phyloP scores from a whole-genome alignment of 305 asterid genomes.

The Plantago lanceolata region DNA sequence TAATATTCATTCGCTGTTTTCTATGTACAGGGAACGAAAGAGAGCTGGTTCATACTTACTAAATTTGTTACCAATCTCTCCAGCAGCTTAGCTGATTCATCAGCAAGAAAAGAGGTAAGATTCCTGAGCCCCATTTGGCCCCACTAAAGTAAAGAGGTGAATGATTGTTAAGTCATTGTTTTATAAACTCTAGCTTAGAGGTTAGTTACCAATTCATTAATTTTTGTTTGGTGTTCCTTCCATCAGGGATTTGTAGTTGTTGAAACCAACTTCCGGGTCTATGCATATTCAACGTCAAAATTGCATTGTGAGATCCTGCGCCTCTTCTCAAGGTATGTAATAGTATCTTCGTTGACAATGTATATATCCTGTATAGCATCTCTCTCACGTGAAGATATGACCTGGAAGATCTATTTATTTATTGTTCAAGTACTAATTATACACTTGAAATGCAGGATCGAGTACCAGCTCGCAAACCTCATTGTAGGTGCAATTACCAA shows the following conservation, averaged over 20 bases:
- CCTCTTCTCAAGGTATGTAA: constrained; percentile 82
- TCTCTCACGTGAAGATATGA: too few species aligned
- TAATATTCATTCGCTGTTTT: constrained; percentile 22
- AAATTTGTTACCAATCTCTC: constrained; percentile 94
- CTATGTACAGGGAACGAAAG: constrained; percentile 71
- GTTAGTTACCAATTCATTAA: neutral
- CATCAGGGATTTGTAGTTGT: constrained; percentile 89
- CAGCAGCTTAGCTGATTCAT: constrained; percentile 83
- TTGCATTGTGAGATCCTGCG: constrained; percentile 88
- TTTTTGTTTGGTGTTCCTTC: constrained; percentile 12
- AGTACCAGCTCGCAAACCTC: constrained; percentile 96
- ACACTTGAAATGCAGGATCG: constrained; percentile 60
- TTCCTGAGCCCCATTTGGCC: constrained; percentile 5
- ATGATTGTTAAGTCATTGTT: too few species aligned
- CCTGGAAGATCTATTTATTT: neutral
- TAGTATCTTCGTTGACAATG: constrained; percentile 13
- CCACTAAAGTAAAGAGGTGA: too few species aligned
- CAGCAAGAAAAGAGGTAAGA: constrained; percentile 79
- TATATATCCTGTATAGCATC: neutral
- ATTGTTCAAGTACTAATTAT: constrained; percentile 15
- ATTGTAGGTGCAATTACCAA: constrained; percentile 81
- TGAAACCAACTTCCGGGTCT: constrained; percentile 90
- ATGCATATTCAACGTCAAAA: constrained; percentile 88
- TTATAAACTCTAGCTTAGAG: too few species aligned
- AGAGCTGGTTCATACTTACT: constrained; percentile 95